Base-by-base conservation (phyloP, 2,329 filamentous ascomycete species). In the Cladosporium oxysporum region DNA sequence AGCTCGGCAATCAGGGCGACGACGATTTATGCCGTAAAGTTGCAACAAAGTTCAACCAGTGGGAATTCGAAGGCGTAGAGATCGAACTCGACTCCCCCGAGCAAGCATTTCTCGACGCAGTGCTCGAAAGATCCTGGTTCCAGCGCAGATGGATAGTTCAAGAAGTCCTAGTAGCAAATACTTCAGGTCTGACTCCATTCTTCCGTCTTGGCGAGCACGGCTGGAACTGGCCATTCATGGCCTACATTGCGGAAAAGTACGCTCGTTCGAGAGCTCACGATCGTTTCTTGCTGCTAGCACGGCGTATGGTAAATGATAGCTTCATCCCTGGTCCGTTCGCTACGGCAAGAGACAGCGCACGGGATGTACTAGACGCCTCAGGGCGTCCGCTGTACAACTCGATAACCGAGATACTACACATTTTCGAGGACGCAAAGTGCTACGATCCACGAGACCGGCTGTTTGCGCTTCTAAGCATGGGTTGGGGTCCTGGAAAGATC, bases 141-240 rank as follows among this genome's bases (percentile, higher is more conserved):
- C 29, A 33, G 26, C 52, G 52, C 52, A 33, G 52, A 55, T 55
- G 52, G 52, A 55, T 55, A 5, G 26, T 55, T 10, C 52, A 55
- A 33, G 52, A 55, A 55, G 52, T 55, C 18, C 16, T 55, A 14
- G 52, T 55, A 31, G 52, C 52, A 33, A 55, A 55, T 8, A 55
- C 52, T 1, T 55, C 52, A 33, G 52, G 52, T 6, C 52, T 55
- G 5, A 55, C 52, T 33, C 52, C 52, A 4, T 23, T 55, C 28
- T 55, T 55, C 52, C 16, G 28, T 3, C 29, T 55, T 33, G 52
- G 52, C 2, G 28, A 21, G 6, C 18, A 55, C 28, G 52, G 26
- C 6, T 55, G 52, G 52, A 55, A 55, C 18, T 55, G 52, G 52
- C 52, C 52, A 10, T 55, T 55, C 29, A 55, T 55, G 52, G 52